phyloP scores from a whole-genome alignment of 257 asterid species.

The Lycium barbarum region DNA sequence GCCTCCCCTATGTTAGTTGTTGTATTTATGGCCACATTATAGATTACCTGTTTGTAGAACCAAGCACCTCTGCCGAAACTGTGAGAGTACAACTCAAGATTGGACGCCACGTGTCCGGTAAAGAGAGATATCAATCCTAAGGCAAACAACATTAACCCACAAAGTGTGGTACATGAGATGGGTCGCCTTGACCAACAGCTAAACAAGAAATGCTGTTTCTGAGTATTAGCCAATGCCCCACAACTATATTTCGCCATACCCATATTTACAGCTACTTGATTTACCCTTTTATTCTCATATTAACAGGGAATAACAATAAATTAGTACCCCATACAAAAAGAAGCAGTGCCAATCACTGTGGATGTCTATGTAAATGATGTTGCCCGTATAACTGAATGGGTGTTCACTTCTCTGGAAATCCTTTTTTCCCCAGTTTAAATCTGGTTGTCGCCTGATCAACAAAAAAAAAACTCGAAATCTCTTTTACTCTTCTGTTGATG shows the following conservation, averaged over 20 bases:
- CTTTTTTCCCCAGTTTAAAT: not conserved
- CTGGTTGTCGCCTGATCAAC: not conserved
- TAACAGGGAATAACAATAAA: not conserved
- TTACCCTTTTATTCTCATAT: not conserved
- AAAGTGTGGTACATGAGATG: slow-evolving; percentile 81
- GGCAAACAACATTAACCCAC: slow-evolving; percentile 78
- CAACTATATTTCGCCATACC: slow-evolving; percentile 61
- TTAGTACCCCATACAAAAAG: not conserved
- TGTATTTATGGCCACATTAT: too few relatives aligned
- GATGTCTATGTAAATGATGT: not conserved
- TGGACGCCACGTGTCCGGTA: slow-evolving; percentile 94
- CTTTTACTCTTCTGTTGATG: not conserved
- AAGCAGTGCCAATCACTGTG: not conserved
- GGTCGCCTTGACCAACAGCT: slow-evolving; percentile 48
- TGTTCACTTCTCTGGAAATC: not conserved
- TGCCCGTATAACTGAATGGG: too few relatives aligned
- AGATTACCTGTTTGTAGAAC: slow-evolving; percentile 58
- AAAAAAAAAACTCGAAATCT: not conserved
- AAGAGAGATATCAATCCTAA: slow-evolving; percentile 89
- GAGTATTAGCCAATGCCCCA: slow-evolving; percentile 46
- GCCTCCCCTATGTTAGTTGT: too few relatives aligned
- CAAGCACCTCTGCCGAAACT: slow-evolving; percentile 39
- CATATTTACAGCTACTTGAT: slow-evolving; percentile 50
- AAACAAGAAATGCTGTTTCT: slow-evolving; percentile 24
- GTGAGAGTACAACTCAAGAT: slow-evolving; percentile 94